Percentiles rank a stretch among this genome's conserved stretches.
Conservation (phyloP, 1,284 basidiomycete species). For the Moesziomyces aphidis region DNA sequence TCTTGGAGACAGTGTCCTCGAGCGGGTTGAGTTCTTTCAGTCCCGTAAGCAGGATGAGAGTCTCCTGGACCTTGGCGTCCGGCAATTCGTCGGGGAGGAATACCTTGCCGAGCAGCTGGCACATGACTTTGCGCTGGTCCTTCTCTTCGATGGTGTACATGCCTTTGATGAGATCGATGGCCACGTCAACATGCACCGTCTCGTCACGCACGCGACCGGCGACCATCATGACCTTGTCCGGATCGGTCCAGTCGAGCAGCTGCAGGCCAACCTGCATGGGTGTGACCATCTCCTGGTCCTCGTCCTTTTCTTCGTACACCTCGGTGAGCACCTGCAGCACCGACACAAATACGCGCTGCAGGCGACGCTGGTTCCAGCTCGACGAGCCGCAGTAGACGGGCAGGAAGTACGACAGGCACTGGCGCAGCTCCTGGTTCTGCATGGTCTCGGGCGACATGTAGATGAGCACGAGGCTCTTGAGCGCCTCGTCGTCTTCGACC, state of each 20-base stretch:
- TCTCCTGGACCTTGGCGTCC: conserved; percentile 60
- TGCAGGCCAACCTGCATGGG: conserved; percentile 84
- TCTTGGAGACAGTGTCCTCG: conserved; percentile 76
- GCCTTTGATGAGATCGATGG: conserved; percentile 77
- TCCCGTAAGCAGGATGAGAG: conserved; percentile 39
- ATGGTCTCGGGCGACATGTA: conserved; percentile 90
- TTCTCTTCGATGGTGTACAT: conserved; percentile 72
- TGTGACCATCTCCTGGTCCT: conserved; percentile 82
- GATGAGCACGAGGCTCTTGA: conserved; percentile 81
- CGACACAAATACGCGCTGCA: conserved; percentile 83
- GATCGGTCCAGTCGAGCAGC: conserved; percentile 93
- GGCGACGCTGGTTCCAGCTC: conserved; percentile 79
- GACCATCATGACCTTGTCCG: conserved; percentile 80
- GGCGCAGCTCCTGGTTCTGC: conserved; percentile 86
- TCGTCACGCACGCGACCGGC: conserved; percentile 69
- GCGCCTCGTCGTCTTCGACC: conserved; percentile 69
- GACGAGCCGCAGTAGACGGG: conserved; percentile 92
- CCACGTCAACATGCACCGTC: conserved; percentile 81
- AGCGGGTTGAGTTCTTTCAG: conserved; percentile 48
- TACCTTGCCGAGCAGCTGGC: conserved; percentile 82
- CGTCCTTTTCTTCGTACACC: conserved; percentile 80
- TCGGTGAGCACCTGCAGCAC: conserved; percentile 78
- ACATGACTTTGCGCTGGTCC: conserved; percentile 83
- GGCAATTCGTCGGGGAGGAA: conserved; percentile 78
- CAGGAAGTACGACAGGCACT: conserved; percentile 96